Base-by-base conservation (phyloP, 2,329 filamentous ascomycete species). In the Apiospora phragmitis region DNA sequence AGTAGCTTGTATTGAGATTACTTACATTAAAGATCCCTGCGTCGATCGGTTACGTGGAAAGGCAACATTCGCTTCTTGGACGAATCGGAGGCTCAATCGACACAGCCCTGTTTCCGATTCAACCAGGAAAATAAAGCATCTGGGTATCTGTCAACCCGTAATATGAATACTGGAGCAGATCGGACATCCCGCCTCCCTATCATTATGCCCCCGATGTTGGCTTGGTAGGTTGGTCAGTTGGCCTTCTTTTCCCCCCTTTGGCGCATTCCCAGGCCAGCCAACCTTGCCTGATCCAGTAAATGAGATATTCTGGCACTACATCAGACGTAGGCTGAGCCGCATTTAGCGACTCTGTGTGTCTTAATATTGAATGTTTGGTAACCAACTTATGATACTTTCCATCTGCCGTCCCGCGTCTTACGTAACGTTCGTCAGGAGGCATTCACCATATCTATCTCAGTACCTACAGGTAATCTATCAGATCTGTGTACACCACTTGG, bases 401-500 rank as follows among this genome's bases (percentile, higher is more conserved):
- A 55, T 21, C 26, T 35, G 51, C 29, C 16, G 16, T 9, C 6
- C 6, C 21, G 51, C 51, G 29, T 59, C 51, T 32, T n/a, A 16
- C 21, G 16, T 9, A 11, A 21, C 51, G 29, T 14, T 35, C 7
- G 51, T n/a, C 51, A 59, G 26, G 12, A 35, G 51, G 7, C 29
- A 21, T 16, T 16, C 18, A 59, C 29, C 4, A 18, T 21, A 21
- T 47, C 43, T 32, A 21, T 41, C n/a, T n/a, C n/a, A n/a, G 3
- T 38, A 35, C 6, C 12, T n/a, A n/a, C n/a, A n/a, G n/a, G n/a
- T n/a, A 16, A n/a, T 35, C 29, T n/a, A 35, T 73, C 74, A 90
- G 72, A 95, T 91, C 83, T 94, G 92, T 79, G 85, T 87, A 83
- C 93, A 96, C 93, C 93, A 96, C 77, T 89, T 90, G 45, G 86